phyloP scores from a whole-genome alignment of 2,329 filamentous ascomycete genomes.

The Scytalidium lignicola region DNA sequence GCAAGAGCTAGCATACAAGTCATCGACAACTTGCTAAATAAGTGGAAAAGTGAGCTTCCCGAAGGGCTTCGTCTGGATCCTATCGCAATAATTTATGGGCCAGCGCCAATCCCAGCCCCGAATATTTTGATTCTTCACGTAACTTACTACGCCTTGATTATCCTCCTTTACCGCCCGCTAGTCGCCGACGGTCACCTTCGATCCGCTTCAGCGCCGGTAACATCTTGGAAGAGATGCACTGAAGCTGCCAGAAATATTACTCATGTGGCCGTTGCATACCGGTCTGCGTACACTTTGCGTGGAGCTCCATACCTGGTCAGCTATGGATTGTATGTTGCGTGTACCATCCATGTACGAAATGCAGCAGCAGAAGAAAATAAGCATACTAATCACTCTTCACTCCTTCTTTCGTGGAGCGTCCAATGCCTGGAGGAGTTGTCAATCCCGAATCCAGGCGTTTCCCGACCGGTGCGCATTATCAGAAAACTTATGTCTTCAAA shows the following conservation, averaged over 20 bases:
- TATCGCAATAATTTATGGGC: too few relatives aligned
- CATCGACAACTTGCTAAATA: too few relatives aligned
- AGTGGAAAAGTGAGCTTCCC: too few relatives aligned
- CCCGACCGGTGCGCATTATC: not conserved
- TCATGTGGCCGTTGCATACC: constrained; percentile 30
- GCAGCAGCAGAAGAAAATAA: constrained; percentile 22
- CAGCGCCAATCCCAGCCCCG: too few relatives aligned
- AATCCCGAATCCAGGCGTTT: constrained; percentile 18
- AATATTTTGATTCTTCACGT: too few relatives aligned
- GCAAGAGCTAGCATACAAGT: constrained; percentile 19
- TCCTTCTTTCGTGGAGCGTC: constrained; percentile 21
- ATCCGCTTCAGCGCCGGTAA: constrained; percentile 30
- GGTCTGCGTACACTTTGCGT: constrained; percentile 32
- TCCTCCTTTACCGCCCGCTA: too few relatives aligned
- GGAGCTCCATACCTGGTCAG: constrained; percentile 35
- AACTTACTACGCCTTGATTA: constrained; percentile 21
- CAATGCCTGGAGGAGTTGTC: constrained; percentile 27
- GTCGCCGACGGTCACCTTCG: constrained; percentile 5
- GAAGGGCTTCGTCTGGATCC: constrained; percentile 14
- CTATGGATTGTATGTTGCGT: constrained; percentile 36
- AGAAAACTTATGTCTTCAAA: not conserved
- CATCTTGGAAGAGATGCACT: constrained; percentile 29
- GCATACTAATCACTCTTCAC: constrained; percentile 15
- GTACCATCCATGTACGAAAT: constrained; percentile 34
- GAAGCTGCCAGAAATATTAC: constrained; percentile 30